A percentile compares a stretch with the other conserved stretches of the same genome.
phyloP scores from a whole-genome alignment of 345 rosid genomes.

The Gossypium ekmanianum region DNA sequence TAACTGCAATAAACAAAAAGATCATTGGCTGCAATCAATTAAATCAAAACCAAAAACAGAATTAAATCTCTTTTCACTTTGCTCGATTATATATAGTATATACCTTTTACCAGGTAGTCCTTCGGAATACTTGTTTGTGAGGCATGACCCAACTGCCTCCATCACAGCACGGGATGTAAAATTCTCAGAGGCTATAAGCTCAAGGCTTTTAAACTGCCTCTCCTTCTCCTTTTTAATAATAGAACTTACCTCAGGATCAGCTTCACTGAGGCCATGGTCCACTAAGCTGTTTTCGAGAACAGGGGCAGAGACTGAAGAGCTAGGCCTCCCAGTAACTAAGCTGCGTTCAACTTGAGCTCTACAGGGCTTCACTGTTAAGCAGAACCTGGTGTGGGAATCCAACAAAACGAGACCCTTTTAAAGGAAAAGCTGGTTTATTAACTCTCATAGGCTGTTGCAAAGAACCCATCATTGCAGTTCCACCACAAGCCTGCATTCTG shows the following conservation, averaged over 20 bases:
- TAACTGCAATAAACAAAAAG: conserved; percentile 41
- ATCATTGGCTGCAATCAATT: background rate
- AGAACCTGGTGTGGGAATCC: conserved; percentile 42
- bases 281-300: conserved; percentile 43
- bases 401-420: conserved; percentile 22
- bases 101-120: conserved; percentile 96
- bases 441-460: conserved; percentile 47
- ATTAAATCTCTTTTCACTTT: background rate
- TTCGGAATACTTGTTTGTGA: conserved; percentile 90
- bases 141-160: conserved; percentile 96
- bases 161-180: conserved; percentile 92
- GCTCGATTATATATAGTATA: conserved; percentile 21
- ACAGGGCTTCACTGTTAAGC: conserved; percentile 37
- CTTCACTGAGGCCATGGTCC: conserved; percentile 57
- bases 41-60: conserved; percentile 3
- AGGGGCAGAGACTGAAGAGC: conserved; percentile 53
- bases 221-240: conserved; percentile 72
- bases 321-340: conserved; percentile 45
- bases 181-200: conserved; percentile 91
- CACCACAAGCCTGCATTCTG: conserved; percentile 52
- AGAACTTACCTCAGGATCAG: conserved; percentile 67
- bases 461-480: conserved; percentile 54
- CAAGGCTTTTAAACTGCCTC: conserved; percentile 88
- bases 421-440: conserved; percentile 35
- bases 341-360: conserved; percentile 41